phyloP scores from a whole-genome alignment of 148 eudicot genomes.

The Beta vulgaris region DNA sequence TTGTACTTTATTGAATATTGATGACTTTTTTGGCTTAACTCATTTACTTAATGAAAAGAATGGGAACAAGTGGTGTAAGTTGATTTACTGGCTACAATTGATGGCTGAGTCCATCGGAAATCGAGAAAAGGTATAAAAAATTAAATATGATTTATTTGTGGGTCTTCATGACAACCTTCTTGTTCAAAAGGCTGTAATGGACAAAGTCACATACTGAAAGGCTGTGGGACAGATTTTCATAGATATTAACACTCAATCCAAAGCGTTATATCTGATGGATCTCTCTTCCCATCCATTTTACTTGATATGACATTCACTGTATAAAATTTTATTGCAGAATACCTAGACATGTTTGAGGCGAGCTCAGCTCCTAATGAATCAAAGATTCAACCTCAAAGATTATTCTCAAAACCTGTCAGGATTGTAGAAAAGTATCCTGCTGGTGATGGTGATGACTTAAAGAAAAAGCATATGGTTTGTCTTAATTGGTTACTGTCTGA shows the following conservation, averaged over 20 bases:
- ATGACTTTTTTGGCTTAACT: too few relatives aligned
- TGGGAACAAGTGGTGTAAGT: too few relatives aligned
- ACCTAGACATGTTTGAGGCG: slow-evolving; percentile 84
- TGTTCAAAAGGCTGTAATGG: too few relatives aligned
- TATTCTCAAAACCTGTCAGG: slow-evolving; percentile 73
- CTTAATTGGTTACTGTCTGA: slow-evolving; percentile 96
- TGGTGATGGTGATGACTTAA: slow-evolving; percentile 80
- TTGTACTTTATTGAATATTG: too few relatives aligned
- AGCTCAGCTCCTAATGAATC: slow-evolving; percentile 77
- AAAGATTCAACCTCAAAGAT: slow-evolving; percentile 59
- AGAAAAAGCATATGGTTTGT: slow-evolving; percentile 95
- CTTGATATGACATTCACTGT: neutral
- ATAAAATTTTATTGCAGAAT: slow-evolving; percentile 47
- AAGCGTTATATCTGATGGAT: neutral
- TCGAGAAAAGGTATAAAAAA: too few relatives aligned
- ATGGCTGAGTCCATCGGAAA: too few relatives aligned
- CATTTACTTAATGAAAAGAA: too few relatives aligned
- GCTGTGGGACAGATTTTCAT: too few relatives aligned
- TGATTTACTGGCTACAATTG: too few relatives aligned
- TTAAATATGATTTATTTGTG: too few relatives aligned
- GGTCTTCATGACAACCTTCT: too few relatives aligned
- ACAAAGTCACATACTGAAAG: too few relatives aligned
- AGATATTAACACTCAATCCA: neutral
- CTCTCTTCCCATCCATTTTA: neutral
- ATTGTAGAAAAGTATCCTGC: slow-evolving; percentile 91